A percentile compares a stretch with the other conserved stretches of the same genome.
These are phyloP conservation scores for Zasmidium cellare DNA, from an alignment of 2,329 filamentous ascomycete genomes.

Conservation along the genomic window DNA sequence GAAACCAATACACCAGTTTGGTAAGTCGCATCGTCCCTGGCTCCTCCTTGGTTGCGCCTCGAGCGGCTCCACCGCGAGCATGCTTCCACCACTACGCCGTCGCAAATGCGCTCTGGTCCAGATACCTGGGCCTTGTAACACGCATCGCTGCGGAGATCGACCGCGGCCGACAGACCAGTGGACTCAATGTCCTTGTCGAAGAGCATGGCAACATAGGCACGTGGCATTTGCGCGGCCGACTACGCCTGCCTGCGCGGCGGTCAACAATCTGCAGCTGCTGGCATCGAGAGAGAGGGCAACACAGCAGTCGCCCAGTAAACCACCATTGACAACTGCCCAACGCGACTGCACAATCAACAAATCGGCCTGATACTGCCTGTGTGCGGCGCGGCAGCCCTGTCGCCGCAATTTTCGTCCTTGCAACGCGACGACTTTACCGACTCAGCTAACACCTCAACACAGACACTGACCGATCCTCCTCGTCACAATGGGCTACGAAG, in stretches of 20 bases:
- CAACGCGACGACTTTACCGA: neutral
- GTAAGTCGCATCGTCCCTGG: neutral
- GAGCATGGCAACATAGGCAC: neutral
- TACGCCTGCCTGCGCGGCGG: neutral
- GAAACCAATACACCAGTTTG: neutral
- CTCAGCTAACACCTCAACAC: constrained; percentile 1
- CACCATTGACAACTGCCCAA: neutral
- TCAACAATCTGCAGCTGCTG: neutral
- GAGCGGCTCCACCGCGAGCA: neutral
- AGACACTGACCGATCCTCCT: constrained; percentile 12
- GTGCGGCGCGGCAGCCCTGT: neutral
- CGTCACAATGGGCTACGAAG: constrained; percentile 89
- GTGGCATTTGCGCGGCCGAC: neutral
- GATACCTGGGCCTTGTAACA: neutral
- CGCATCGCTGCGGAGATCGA: neutral
- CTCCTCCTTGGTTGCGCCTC: neutral
- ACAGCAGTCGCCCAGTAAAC: neutral
- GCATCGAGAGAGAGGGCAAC: neutral
- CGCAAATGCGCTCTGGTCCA: neutral
- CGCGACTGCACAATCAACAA: neutral
- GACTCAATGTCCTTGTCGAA: neutral
- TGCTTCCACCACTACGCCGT: neutral
- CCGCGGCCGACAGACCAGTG: neutral
- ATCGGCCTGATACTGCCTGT: neutral
- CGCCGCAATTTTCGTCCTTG: neutral